Conservation (phyloP, 805 yeast species). For the Candida khao-thaluensis region DNA sequence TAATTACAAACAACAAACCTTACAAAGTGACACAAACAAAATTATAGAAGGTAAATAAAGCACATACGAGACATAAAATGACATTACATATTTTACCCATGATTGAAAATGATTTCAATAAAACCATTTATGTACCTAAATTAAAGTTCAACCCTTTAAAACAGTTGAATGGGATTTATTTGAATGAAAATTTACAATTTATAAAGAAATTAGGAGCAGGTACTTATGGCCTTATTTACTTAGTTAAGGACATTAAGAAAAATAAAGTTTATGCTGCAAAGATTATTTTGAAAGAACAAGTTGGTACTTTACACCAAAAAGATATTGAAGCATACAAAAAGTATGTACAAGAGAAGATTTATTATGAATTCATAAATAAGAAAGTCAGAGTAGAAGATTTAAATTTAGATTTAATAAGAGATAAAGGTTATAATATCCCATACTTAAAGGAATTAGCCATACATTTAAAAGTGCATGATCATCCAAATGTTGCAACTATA, state of each 20-base stretch:
- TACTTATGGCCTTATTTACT: slow-evolving; percentile 79
- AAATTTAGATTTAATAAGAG: slow-evolving; percentile 24
- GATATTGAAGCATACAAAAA: slow-evolving; percentile 31
- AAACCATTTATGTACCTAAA: slow-evolving; percentile 9
- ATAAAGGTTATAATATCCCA: slow-evolving; percentile 26
- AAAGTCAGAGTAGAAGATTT: slow-evolving; percentile 17
- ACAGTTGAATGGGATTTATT: slow-evolving; percentile 8
- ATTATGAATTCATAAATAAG: slow-evolving; percentile 13
- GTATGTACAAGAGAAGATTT: slow-evolving; percentile 27
- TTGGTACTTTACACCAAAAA: slow-evolving; percentile 25
- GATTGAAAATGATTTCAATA: slow-evolving; percentile 11
- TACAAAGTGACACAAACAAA: too few relatives aligned
- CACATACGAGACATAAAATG: slow-evolving; percentile 8
- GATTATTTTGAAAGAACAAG: slow-evolving; percentile 54
- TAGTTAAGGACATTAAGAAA: slow-evolving; percentile 55
- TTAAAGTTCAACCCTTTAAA: slow-evolving; percentile 8
- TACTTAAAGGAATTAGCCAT: slow-evolving; percentile 66
- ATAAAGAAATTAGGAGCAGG: slow-evolving; percentile 72
- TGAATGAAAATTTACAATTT: slow-evolving; percentile 33
- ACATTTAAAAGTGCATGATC: slow-evolving; percentile 73
- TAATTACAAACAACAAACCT: too few relatives aligned
- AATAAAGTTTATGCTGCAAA: slow-evolving; percentile 66
- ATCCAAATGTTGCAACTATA: slow-evolving; percentile 75
- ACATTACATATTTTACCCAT: slow-evolving; percentile 16
- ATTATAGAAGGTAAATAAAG: too few relatives aligned